Conservation (phyloP, 1,139 yeast genomes). For the Scheffersomyces quercinus region DNA sequence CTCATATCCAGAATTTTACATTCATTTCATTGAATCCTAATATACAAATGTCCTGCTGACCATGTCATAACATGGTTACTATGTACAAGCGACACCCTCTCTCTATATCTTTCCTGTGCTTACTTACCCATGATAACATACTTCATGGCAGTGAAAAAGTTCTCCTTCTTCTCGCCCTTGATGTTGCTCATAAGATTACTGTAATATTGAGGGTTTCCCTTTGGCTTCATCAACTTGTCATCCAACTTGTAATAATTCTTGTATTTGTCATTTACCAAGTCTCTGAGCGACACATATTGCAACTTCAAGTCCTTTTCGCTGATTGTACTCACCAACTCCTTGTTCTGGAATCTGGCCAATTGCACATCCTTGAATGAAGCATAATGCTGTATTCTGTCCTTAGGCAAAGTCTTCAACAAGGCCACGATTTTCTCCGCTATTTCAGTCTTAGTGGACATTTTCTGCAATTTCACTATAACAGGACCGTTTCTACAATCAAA, state of each 20-base stretch:
- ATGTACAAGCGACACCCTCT: not conserved
- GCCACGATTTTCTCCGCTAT: constrained; percentile 38
- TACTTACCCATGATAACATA: constrained; percentile 71
- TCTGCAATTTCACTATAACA: no score
- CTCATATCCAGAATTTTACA: no score
- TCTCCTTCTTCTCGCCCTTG: constrained; percentile 72
- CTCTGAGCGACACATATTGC: constrained; percentile 61
- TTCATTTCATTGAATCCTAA: no score
- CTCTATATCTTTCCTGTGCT: not conserved
- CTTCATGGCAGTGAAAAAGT: constrained; percentile 61
- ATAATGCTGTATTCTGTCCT: constrained; percentile 65
- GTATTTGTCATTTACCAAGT: constrained; percentile 62
- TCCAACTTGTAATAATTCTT: constrained; percentile 62
- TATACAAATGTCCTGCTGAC: no score
- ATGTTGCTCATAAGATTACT: constrained; percentile 68
- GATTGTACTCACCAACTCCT: constrained; percentile 23
- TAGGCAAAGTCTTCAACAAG: constrained; percentile 52
- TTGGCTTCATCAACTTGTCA: constrained; percentile 69
- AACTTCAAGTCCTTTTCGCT: constrained; percentile 55
- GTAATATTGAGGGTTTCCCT: constrained; percentile 82
- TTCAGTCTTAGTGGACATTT: constrained; percentile 17
- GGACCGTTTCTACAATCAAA: no score
- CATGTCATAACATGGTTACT: not conserved
- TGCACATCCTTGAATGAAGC: constrained; percentile 69
- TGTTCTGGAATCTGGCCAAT: constrained; percentile 48